phyloP scores from a whole-genome alignment of 768 basidiomycete genomes.

The Boletus subcaerulescens region DNA sequence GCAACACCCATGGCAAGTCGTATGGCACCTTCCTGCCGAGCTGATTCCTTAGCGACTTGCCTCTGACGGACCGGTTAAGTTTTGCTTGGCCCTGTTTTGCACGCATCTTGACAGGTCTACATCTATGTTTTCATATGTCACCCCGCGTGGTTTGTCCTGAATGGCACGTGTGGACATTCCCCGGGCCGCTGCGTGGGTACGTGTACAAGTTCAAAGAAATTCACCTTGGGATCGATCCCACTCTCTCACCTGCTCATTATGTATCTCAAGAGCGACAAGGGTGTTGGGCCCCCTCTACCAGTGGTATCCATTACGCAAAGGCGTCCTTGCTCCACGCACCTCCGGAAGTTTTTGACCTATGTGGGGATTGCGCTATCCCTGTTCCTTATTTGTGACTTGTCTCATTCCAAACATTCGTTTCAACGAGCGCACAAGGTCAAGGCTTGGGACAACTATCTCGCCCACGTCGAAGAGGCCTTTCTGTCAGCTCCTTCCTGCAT shows the following conservation, averaged over 20 bases:
- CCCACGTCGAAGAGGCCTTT: conserved; percentile 30
- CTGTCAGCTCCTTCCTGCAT: conserved; percentile 29
- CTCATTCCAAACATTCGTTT: neutral
- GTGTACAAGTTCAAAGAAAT: too few relatives aligned
- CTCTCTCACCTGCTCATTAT: conserved; percentile 7
- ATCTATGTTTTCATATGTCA: too few relatives aligned
- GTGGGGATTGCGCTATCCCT: conserved; percentile 4
- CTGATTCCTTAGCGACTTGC: too few relatives aligned
- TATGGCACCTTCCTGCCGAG: too few relatives aligned
- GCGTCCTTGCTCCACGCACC: neutral
- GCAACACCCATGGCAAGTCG: too few relatives aligned
- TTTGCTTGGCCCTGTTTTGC: too few relatives aligned
- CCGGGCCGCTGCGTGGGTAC: too few relatives aligned
- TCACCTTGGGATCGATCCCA: too few relatives aligned
- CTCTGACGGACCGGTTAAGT: too few relatives aligned
- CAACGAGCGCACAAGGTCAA: conserved; percentile 2
- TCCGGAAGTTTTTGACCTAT: conserved; percentile 4
- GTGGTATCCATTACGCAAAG: neutral
- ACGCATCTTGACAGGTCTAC: too few relatives aligned
- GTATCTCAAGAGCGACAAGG: conserved; percentile 15
- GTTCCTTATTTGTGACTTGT: conserved; percentile 11
- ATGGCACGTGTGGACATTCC: too few relatives aligned
- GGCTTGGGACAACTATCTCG: conserved; percentile 13
- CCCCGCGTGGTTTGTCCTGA: too few relatives aligned
- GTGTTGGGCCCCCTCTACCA: conserved; percentile 6